Conservation (phyloP, 1,284 basidiomycete genomes). For the Afroboletus lepidellus region DNA sequence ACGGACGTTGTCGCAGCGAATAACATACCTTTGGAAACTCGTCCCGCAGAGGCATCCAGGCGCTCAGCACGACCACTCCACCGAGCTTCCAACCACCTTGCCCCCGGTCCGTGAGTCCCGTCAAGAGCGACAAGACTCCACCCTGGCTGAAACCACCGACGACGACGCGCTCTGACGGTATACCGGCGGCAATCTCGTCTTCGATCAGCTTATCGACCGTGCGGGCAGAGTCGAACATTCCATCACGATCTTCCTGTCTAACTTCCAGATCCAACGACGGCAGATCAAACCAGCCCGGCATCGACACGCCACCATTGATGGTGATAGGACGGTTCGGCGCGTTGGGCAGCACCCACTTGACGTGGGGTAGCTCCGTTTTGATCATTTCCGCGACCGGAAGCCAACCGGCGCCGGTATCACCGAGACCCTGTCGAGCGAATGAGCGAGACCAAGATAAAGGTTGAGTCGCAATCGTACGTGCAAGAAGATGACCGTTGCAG, state of each 20-base stretch:
- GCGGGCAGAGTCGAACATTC: not conserved
- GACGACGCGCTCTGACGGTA: not conserved
- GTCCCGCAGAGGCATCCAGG: not conserved
- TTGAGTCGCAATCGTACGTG: not conserved
- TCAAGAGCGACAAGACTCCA: not conserved
- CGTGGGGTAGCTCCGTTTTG: not conserved
- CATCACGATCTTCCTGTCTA: not conserved
- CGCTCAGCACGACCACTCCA: not conserved
- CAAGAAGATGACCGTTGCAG: slow-evolving; percentile 4
- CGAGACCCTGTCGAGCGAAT: not conserved
- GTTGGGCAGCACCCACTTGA: slow-evolving; percentile 3
- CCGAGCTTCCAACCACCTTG: not conserved
- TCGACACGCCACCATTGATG: not conserved
- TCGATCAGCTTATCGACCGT: not conserved
- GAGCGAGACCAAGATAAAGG: not conserved
- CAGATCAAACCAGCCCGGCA: slow-evolving; percentile 2
- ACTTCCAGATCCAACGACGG: not conserved
- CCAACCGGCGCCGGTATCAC: not conserved
- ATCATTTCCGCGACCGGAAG: not conserved
- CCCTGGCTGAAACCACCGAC: slow-evolving; percentile 3
- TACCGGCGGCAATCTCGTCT: not conserved
- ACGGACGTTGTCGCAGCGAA: too few relatives aligned
- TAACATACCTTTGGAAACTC: not conserved
- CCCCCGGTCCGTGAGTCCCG: not conserved
- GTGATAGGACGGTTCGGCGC: not conserved